Percentiles rank a stretch among this genome's conserved stretches.
Conservation (phyloP, 257 asterid species). For the Handroanthus guayacan region DNA sequence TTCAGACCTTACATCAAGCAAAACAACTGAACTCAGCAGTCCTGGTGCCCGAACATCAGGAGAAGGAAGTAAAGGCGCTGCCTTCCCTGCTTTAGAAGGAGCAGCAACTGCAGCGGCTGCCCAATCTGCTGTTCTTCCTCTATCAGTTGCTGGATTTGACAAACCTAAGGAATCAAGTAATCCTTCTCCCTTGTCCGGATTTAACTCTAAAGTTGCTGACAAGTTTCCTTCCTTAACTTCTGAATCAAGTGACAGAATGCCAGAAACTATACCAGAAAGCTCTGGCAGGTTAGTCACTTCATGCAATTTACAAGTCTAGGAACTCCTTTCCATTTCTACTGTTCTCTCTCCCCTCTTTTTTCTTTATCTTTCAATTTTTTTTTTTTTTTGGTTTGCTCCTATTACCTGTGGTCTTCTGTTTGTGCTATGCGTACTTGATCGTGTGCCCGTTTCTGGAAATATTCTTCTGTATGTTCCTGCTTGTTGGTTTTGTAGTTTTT, state of each 20-base stretch:
- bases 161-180: slow-evolving; percentile 41
- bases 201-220: slow-evolving; percentile 42
- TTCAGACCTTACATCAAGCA: slow-evolving; percentile 36
- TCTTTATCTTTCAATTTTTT: neutral
- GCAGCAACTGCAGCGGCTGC: slow-evolving; percentile 36
- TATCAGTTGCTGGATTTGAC: slow-evolving; percentile 38
- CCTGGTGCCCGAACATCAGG: slow-evolving; percentile 30
- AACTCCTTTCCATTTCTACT: neutral
- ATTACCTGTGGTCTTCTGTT: neutral
- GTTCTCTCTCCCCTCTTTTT: neutral
- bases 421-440: slow-evolving; percentile 4
- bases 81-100: slow-evolving; percentile 30
- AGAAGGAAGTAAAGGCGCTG: slow-evolving; percentile 35
- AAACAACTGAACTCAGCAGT: slow-evolving; percentile 35
- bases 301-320: slow-evolving; percentile 5
- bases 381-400: neutral
- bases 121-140: slow-evolving; percentile 32
- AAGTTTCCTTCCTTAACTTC: slow-evolving; percentile 35
- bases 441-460: neutral
- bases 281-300: slow-evolving; percentile 45
- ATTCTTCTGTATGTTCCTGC: neutral
- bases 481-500: neutral
- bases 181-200: slow-evolving; percentile 42
- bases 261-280: slow-evolving; percentile 43
- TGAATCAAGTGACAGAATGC: slow-evolving; percentile 36